Conservation (phyloP, 2,329 filamentous ascomycete genomes). For the Thyridium curvatum region DNA sequence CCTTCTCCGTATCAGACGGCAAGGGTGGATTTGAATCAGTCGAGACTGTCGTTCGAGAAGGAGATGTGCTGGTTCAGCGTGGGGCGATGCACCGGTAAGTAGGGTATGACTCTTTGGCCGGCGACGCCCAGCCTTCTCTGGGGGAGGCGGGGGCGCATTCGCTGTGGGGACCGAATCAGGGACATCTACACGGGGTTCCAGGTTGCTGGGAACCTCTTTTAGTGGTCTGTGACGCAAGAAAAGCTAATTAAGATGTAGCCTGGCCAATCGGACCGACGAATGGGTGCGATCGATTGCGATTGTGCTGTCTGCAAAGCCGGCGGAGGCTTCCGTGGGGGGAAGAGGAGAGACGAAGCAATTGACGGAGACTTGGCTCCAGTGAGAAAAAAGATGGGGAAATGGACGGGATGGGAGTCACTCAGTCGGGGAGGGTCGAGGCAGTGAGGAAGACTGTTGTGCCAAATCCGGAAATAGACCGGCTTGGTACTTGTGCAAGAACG, state of each 20-base stretch:
- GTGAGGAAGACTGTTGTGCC: background rate
- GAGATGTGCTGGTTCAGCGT: constrained; percentile 21
- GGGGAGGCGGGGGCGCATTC: no score
- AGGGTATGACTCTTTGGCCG: constrained; percentile 2
- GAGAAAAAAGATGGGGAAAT: no score
- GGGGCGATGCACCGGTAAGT: constrained; percentile 26
- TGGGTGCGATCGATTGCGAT: constrained; percentile 5
- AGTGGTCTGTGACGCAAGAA: no score
- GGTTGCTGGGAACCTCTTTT: no score
- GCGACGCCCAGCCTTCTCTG: no score
- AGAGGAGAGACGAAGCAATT: constrained; percentile 2
- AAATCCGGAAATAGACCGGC: background rate
- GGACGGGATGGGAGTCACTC: no score
- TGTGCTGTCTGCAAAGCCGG: constrained; percentile 4
- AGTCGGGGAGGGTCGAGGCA: no score
- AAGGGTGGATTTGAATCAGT: constrained; percentile 15
- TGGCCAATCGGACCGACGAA: constrained; percentile 6
- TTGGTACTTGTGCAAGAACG: no score
- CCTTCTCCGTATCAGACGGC: constrained; percentile 16
- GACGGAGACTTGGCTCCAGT: constrained; percentile 6
- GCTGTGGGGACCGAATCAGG: no score
- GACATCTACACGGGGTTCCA: no score
- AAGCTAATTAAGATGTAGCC: constrained; percentile 1
- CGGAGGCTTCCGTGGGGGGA: constrained; percentile 1
- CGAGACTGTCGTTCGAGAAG: constrained; percentile 18